phyloP scores from a whole-genome alignment of 768 basidiomycete genomes.

The Lactarius quietus region DNA sequence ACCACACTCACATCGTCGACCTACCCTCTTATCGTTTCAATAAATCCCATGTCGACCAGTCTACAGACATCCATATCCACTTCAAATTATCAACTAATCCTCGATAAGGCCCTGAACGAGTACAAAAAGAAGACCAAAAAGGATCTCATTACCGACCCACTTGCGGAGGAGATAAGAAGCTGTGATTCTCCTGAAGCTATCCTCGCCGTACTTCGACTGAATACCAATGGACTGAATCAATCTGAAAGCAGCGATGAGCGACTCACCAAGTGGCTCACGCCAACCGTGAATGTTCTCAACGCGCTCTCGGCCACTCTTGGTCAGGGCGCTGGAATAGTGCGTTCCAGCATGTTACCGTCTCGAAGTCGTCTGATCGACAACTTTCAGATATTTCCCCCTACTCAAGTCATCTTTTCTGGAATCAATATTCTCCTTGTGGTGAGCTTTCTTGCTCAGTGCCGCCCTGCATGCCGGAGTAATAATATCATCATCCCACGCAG shows the following conservation, averaged over 20 bases:
- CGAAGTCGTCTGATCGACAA: neutral
- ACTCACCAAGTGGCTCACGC: neutral
- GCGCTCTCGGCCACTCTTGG: neutral
- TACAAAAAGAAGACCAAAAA: neutral
- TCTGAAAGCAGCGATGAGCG: neutral
- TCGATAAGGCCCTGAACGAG: neutral
- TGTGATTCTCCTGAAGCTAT: conserved; percentile 2
- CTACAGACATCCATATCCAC: neutral
- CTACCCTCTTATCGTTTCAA: too few relatives aligned
- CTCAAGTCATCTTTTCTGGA: neutral
- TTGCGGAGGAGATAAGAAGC: neutral
- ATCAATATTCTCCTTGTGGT: neutral
- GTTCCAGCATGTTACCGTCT: neutral
- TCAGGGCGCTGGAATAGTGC: neutral
- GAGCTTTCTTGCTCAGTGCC: neutral
- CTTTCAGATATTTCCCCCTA: neutral
- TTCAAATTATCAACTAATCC: neutral
- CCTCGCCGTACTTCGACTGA: neutral
- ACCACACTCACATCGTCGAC: too few relatives aligned
- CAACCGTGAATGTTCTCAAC: neutral
- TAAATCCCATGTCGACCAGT: neutral
- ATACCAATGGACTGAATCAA: neutral
- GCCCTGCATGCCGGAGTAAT: neutral
- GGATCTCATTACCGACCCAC: neutral
- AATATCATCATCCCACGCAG: neutral